Percentiles rank a stretch among this genome's conserved stretches.
Conservation (phyloP, 2,329 filamentous ascomycete species). For the Mycosphaerella arachidis region DNA sequence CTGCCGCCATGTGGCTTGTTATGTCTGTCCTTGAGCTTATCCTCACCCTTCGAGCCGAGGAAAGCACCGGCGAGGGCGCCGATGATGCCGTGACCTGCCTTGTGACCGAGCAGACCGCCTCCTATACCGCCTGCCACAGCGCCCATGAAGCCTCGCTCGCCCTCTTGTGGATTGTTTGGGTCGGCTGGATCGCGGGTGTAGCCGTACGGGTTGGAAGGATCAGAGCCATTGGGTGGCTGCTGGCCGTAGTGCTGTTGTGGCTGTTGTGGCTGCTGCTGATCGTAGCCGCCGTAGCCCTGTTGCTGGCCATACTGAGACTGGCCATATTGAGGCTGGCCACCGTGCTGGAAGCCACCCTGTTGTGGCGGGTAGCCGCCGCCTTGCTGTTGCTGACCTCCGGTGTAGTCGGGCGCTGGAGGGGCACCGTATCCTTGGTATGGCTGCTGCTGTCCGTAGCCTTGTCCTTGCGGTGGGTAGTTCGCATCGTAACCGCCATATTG, state of each 20-base stretch:
- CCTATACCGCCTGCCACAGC: constrained; percentile 54
- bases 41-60: constrained; percentile 51
- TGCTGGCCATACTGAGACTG: constrained; percentile 1
- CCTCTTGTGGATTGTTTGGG: constrained; percentile 46
- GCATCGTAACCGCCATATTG: constrained; percentile 24
- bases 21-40: constrained; percentile 47
- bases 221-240: constrained; percentile 36
- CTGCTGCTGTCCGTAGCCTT: constrained; percentile 16
- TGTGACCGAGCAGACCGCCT: constrained; percentile 53
- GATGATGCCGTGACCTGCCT: constrained; percentile 55
- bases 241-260: constrained; percentile 32
- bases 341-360: constrained; percentile 14
- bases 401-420: constrained; percentile 27
- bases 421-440: constrained; percentile 17
- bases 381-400: constrained; percentile 22
- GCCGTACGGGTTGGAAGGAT: constrained; percentile 36
- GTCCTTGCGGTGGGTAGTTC: constrained; percentile 21
- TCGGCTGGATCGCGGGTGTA: constrained; percentile 30
- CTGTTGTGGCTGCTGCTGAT: constrained; percentile 30
- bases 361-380: constrained; percentile 17
- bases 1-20: constrained; percentile 17
- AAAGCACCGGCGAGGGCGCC: constrained; percentile 54
- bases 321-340: neutral
- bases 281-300: constrained; percentile 14
- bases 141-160: constrained; percentile 55